These are phyloP conservation scores for Fusarium cicatricum DNA, from an alignment of 2,329 filamentous ascomycete genomes.

Conservation along the genomic window DNA sequence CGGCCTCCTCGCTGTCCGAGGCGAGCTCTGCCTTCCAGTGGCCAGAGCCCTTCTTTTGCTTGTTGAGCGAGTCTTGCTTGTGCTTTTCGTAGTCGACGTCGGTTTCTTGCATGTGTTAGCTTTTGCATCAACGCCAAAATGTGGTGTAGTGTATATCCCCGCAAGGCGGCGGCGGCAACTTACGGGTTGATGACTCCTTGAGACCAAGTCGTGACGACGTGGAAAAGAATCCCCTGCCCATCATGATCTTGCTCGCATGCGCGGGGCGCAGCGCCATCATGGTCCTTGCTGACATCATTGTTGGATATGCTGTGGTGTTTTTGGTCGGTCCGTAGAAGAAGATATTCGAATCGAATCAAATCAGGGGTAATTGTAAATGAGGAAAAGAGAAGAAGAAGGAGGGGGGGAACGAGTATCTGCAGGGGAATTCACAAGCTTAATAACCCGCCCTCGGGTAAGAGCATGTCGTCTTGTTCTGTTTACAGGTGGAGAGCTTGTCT, in stretches of 20 bases:
- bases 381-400: background rate
- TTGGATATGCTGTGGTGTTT: background rate
- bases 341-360: background rate
- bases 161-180: no score
- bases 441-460: conserved; percentile 5
- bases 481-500: conserved; percentile 19
- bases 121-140: no score
- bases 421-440: conserved; percentile 26
- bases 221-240: conserved; percentile 41
- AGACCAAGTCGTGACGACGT: conserved; percentile 43
- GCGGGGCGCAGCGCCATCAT: conserved; percentile 38
- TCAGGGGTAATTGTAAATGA: background rate
- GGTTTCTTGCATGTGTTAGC: no score
- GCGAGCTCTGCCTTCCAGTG: conserved; percentile 83
- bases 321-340: background rate
- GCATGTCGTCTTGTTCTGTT: conserved; percentile 13
- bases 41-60: conserved; percentile 73
- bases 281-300: conserved; percentile 38
- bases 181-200: conserved; percentile 51
- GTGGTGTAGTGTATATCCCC: no score
- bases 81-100: conserved; percentile 61
- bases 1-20: conserved; percentile 79
- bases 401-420: background rate
- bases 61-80: conserved; percentile 68
- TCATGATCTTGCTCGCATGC: conserved; percentile 29